phyloP scores from a whole-genome alignment of 1,284 basidiomycete species.

The Apiotrichum gamsii region DNA sequence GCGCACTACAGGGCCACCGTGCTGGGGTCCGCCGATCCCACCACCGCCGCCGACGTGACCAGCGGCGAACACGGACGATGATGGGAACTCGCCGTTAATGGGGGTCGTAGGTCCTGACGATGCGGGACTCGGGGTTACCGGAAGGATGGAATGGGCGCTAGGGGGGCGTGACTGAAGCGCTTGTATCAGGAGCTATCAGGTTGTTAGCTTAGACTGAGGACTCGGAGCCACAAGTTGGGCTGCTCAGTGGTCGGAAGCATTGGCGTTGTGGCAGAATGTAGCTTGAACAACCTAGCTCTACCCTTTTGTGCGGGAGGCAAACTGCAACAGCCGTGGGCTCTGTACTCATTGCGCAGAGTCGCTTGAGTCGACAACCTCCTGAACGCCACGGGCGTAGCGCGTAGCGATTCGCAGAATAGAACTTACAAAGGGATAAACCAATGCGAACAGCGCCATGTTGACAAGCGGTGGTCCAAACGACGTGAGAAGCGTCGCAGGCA shows the following conservation, averaged over 20 bases:
- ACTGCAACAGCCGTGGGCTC: too few species aligned
- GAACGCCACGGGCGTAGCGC: too few species aligned
- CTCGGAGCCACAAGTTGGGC: too few species aligned
- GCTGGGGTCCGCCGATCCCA: neutral
- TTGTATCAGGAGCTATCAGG: slow-evolving; percentile 41
- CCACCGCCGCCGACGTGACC: neutral
- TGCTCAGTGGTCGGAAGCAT: too few species aligned
- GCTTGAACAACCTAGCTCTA: too few species aligned
- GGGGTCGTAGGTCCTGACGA: slow-evolving; percentile 23
- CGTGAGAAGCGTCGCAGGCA: slow-evolving; percentile 38
- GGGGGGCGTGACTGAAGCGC: slow-evolving; percentile 41
- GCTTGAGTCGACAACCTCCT: too few species aligned
- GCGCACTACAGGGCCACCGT: neutral
- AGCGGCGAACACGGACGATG: neutral
- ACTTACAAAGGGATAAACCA: slow-evolving; percentile 46
- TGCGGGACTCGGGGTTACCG: slow-evolving; percentile 10
- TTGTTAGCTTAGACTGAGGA: too few species aligned
- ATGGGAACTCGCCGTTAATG: slow-evolving; percentile 8
- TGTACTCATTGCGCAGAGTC: too few species aligned
- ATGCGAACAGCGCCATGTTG: slow-evolving; percentile 45
- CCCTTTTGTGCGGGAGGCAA: too few species aligned
- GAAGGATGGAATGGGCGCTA: slow-evolving; percentile 13
- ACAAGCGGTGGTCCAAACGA: slow-evolving; percentile 44
- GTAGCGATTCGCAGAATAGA: too few species aligned
- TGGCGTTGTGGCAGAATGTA: too few species aligned